These are phyloP conservation scores for Leptodontidium sp. DNA, from an alignment of 2,329 filamentous ascomycete species.

Conservation along the genomic window DNA sequence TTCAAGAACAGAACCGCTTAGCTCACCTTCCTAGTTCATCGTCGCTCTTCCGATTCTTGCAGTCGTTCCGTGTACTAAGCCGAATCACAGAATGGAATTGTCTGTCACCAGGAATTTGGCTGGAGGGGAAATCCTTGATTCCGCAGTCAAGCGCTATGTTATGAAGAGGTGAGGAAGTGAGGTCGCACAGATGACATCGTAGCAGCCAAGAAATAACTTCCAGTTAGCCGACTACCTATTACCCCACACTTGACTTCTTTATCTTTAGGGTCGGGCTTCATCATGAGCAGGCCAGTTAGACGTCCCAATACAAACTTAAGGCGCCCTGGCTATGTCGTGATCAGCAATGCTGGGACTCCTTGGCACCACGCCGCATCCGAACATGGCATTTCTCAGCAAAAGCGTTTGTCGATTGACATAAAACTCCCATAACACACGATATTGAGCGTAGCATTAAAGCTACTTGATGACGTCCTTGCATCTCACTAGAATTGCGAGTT, in stretches of 20 bases:
- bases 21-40: no score
- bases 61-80: no score
- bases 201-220: background rate
- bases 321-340: background rate
- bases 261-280: background rate
- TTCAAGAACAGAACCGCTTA: no score
- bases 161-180: no score
- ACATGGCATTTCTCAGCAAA: background rate
- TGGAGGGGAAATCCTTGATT: no score
- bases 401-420: slow-evolving; percentile 10
- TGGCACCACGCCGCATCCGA: slow-evolving; percentile 6
- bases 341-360: background rate
- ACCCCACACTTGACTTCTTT: background rate
- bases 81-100: no score
- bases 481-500: background rate
- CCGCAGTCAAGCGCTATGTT: no score
- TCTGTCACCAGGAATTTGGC: no score
- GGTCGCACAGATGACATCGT: slow-evolving; percentile 3
- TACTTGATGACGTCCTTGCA: background rate
- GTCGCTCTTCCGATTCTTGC: no score
- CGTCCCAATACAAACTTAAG: background rate
- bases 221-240: background rate
- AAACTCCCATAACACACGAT: background rate
- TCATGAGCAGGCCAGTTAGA: background rate
- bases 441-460: background rate